phyloP scores from a whole-genome alignment of 345 rosid species.

The Citrus sp. region DNA sequence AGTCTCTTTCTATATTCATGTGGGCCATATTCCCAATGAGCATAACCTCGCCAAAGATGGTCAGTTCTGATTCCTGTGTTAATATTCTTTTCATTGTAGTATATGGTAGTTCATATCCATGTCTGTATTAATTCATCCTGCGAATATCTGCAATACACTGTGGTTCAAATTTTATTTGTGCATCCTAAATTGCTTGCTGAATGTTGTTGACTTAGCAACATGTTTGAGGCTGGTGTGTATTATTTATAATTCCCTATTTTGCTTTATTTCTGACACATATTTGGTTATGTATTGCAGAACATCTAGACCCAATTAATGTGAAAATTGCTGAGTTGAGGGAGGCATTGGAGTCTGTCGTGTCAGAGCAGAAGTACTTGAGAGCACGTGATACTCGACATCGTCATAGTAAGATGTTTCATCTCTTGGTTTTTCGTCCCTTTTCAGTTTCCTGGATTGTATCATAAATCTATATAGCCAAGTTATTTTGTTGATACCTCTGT shows the following conservation, averaged over 20 bases:
- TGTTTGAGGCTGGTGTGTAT: background rate
- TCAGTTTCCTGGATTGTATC: background rate
- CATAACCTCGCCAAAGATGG: conserved; percentile 97
- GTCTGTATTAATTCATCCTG: background rate
- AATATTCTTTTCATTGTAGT: background rate
- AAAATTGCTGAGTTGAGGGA: conserved; percentile 96
- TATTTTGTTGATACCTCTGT: background rate
- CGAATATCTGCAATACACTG: background rate
- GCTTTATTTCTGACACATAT: background rate
- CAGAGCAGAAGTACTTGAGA: conserved; percentile 92
- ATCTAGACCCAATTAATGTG: conserved; percentile 87
- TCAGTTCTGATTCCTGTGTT: conserved; percentile 20
- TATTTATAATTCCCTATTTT: background rate
- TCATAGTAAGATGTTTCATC: conserved; percentile 54
- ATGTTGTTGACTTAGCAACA: background rate
- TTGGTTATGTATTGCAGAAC: conserved; percentile 45
- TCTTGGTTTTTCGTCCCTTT: conserved; percentile 1
- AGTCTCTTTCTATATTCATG: conserved; percentile 89
- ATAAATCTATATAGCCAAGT: background rate
- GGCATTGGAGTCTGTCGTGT: conserved; percentile 83
- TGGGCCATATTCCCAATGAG: conserved; percentile 92
- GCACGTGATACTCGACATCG: conserved; percentile 95
- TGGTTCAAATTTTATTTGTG: background rate
- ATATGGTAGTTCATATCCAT: background rate
- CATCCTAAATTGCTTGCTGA: background rate